These are phyloP conservation scores for Mycocentrospora acerina DNA, from an alignment of 2,329 filamentous ascomycete genomes.

Conservation along the genomic window DNA sequence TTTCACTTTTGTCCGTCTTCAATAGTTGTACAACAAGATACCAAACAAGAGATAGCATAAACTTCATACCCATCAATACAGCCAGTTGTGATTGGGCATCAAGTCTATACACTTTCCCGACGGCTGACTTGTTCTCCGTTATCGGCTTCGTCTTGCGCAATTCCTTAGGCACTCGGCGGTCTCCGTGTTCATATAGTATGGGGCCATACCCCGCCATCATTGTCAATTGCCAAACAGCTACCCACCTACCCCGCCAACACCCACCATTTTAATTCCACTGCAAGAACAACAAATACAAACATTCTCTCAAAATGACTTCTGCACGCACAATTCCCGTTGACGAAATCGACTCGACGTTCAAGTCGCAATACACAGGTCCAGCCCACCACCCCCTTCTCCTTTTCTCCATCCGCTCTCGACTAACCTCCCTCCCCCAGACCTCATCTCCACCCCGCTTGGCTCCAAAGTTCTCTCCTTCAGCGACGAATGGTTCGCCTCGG, in stretches of 20 bases:
- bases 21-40: too few species aligned
- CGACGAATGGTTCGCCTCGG: conserved; percentile 64
- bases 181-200: conserved; percentile 8
- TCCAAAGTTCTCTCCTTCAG: conserved; percentile 58
- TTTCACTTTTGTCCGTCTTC: too few species aligned
- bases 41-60: too few species aligned
- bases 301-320: background rate
- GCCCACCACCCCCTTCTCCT: background rate
- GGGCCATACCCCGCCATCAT: conserved; percentile 19
- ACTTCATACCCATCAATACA: too few species aligned
- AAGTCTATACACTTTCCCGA: too few species aligned
- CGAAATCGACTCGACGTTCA: conserved; percentile 57
- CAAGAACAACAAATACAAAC: background rate
- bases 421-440: conserved; percentile 38
- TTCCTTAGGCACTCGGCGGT: conserved; percentile 11
- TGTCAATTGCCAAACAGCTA: too few species aligned
- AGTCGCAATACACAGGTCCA: conserved; percentile 55
- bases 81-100: too few species aligned
- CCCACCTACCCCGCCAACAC: conserved; percentile 16
- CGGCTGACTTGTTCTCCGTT: background rate
- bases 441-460: conserved; percentile 55
- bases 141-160: background rate
- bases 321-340: conserved; percentile 44
- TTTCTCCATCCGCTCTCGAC: background rate
- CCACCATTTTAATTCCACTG: background rate